A percentile compares a stretch with the other conserved stretches of the same genome.
phyloP scores from a whole-genome alignment of 768 basidiomycete genomes.

The Mycena filopes region DNA sequence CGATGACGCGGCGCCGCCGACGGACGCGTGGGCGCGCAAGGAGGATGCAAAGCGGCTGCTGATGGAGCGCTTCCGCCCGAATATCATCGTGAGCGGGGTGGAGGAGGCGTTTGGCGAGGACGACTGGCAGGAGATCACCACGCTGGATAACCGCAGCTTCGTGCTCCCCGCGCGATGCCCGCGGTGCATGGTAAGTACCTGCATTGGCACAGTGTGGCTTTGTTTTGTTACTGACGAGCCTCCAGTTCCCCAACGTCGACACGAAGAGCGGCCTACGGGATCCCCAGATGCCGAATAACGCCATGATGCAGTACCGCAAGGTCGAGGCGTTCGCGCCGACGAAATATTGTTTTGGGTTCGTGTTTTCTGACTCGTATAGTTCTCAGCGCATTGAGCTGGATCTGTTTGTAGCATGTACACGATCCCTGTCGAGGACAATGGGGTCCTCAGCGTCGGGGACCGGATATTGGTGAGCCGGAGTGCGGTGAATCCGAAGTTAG shows the following conservation, averaged over 20 bases:
- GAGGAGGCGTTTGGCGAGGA: slow-evolving; percentile 31
- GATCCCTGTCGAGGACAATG: slow-evolving; percentile 25
- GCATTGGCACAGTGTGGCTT: no score
- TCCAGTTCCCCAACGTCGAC: slow-evolving; percentile 34
- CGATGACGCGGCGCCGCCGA: slow-evolving; percentile 17
- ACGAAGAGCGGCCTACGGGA: slow-evolving; percentile 28
- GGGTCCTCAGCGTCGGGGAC: slow-evolving; percentile 30
- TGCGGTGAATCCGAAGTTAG: slow-evolving; percentile 25
- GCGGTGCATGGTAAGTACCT: slow-evolving; percentile 26
- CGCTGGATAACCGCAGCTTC: slow-evolving; percentile 15
- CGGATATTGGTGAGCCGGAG: slow-evolving; percentile 24
- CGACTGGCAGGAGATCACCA: slow-evolving; percentile 33
- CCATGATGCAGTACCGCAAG: slow-evolving; percentile 35
- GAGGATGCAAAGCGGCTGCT: slow-evolving; percentile 25
- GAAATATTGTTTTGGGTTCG: slow-evolving; percentile 33
- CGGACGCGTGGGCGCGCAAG: slow-evolving; percentile 21
- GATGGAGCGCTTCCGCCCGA: slow-evolving; percentile 32
- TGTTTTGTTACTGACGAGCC: background rate
- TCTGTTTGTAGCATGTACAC: slow-evolving; percentile 29
- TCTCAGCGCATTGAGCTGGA: background rate
- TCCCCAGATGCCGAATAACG: slow-evolving; percentile 32
- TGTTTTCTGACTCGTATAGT: background rate
- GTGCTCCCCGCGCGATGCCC: slow-evolving; percentile 28
- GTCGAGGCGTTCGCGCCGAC: slow-evolving; percentile 20
- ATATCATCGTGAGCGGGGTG: slow-evolving; percentile 29